These are phyloP conservation scores for Saccharomycopsis sp. DNA, from an alignment of 805 yeast species.

Conservation along the genomic window DNA sequence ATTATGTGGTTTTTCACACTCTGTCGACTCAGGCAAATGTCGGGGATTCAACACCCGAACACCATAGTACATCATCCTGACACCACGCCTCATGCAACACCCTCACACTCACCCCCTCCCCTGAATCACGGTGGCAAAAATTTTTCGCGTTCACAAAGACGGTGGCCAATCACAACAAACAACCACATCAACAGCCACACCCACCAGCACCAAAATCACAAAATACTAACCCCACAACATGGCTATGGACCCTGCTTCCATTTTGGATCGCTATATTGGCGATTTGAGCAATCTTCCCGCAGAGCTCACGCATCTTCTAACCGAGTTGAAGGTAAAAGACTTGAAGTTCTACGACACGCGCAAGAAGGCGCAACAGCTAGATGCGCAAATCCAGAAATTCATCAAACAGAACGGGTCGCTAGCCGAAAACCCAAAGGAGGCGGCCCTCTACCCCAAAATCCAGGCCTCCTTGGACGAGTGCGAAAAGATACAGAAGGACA, in stretches of 20 bases:
- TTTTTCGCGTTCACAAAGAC: neutral
- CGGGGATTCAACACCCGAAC: neutral
- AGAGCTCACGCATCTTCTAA: conserved; percentile 72
- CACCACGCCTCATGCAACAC: too few relatives aligned
- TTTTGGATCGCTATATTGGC: conserved; percentile 63
- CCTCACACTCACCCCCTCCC: too few relatives aligned
- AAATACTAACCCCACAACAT: too few relatives aligned
- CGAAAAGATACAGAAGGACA: conserved; percentile 63
- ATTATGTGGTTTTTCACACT: neutral
- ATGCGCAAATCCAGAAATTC: conserved; percentile 74
- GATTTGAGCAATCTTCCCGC: conserved; percentile 80
- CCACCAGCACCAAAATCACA: neutral
- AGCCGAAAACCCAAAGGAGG: conserved; percentile 77
- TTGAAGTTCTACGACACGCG: conserved; percentile 56
- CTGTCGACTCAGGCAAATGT: neutral
- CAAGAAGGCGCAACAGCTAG: conserved; percentile 61
- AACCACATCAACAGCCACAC: too few relatives aligned
- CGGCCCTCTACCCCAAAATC: conserved; percentile 54
- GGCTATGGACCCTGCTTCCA: conserved; percentile 75
- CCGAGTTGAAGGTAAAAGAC: conserved; percentile 73
- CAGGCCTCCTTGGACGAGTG: conserved; percentile 59
- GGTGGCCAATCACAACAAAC: neutral
- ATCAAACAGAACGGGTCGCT: conserved; percentile 78
- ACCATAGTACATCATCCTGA: too few relatives aligned
- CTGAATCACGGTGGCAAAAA: neutral